These are phyloP conservation scores for Pichia cactophila DNA, from an alignment of 1,139 yeast genomes.

Conservation along the genomic window DNA sequence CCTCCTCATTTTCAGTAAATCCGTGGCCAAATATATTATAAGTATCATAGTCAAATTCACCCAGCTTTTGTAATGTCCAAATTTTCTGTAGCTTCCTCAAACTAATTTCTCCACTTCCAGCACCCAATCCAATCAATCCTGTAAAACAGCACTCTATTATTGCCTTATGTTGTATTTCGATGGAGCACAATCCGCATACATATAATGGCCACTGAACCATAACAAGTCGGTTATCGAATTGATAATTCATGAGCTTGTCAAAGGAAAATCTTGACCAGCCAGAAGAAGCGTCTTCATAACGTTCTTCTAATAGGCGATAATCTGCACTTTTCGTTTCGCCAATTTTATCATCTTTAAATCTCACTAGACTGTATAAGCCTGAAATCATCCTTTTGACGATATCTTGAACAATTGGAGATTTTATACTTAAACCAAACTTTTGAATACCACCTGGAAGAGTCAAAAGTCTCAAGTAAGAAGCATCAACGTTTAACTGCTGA, in stretches of 20 bases:
- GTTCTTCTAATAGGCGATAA: slow-evolving; percentile 1
- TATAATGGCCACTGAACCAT: slow-evolving; percentile 35
- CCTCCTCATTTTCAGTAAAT: slow-evolving; percentile 19
- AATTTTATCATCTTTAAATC: slow-evolving; percentile 16
- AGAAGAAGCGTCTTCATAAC: slow-evolving; percentile 6
- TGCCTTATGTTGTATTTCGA: slow-evolving; percentile 25
- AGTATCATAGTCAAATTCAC: slow-evolving; percentile 37
- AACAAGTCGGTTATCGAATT: slow-evolving; percentile 31
- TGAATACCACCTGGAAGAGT: slow-evolving; percentile 32
- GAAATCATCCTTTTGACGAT: slow-evolving; percentile 34
- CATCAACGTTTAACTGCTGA: slow-evolving; percentile 45
- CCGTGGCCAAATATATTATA: slow-evolving; percentile 19
- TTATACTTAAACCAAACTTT: slow-evolving; percentile 28
- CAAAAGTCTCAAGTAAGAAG: slow-evolving; percentile 34
- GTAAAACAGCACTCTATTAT: slow-evolving; percentile 30
- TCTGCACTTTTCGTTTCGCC: slow-evolving; percentile 3
- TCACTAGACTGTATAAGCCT: slow-evolving; percentile 24
- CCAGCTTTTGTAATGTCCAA: slow-evolving; percentile 39
- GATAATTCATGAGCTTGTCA: slow-evolving; percentile 24
- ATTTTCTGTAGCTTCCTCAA: slow-evolving; percentile 26
- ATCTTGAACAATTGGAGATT: slow-evolving; percentile 34
- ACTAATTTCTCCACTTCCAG: slow-evolving; percentile 31
- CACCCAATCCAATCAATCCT: slow-evolving; percentile 29
- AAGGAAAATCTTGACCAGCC: slow-evolving; percentile 16
- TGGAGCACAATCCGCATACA: slow-evolving; percentile 31